Evolutionary conservation across 352 stramenopile genomes (phyloP), one percentile per base, ranked within the genome.

Genomic region (Pythium brachiatum): DNA sequence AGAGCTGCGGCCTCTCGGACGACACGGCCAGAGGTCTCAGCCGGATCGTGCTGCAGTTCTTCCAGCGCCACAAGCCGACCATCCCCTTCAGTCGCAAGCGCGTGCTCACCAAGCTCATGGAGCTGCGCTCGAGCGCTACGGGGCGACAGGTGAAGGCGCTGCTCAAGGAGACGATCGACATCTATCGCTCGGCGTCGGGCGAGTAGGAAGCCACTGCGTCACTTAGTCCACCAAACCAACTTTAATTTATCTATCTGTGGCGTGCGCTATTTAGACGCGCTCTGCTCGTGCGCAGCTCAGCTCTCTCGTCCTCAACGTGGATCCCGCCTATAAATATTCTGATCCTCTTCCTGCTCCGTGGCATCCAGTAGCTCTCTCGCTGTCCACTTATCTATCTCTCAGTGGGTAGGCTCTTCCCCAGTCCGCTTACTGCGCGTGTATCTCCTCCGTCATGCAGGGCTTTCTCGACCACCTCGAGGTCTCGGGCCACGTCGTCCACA

Each of bases 381-480:
- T 36, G 4, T 55, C 23, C n/a, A n/a, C n/a, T n/a, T n/a, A n/a
- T n/a, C n/a, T n/a, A n/a, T n/a, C n/a, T n/a, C n/a, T n/a, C n/a
- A n/a, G n/a, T n/a, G n/a, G n/a, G n/a, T n/a, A n/a, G n/a, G n/a
- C n/a, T n/a, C n/a, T n/a, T n/a, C n/a, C n/a, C n/a, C n/a, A n/a
- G n/a, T n/a, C n/a, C n/a, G n/a, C n/a, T n/a, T n/a, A n/a, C n/a
- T n/a, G n/a, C n/a, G n/a, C 20, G 29, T 21, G n/a, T 27, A 38
- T 43, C 29, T 29, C 27, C 36, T 26, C 7, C n/a, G 41, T 31
- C n/a, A 89, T 89, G 81, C 65, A 89, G 46, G 81, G 81, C 60
- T 85, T 78, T 13, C 62, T 90, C 25, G 79, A 87, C 53, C 71
- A 86, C 47, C 57, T 90, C 46, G 78, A 86, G 46, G 53, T 51